phyloP scores from a whole-genome alignment of 1,284 basidiomycete genomes.

The Cronartium quercuum region DNA sequence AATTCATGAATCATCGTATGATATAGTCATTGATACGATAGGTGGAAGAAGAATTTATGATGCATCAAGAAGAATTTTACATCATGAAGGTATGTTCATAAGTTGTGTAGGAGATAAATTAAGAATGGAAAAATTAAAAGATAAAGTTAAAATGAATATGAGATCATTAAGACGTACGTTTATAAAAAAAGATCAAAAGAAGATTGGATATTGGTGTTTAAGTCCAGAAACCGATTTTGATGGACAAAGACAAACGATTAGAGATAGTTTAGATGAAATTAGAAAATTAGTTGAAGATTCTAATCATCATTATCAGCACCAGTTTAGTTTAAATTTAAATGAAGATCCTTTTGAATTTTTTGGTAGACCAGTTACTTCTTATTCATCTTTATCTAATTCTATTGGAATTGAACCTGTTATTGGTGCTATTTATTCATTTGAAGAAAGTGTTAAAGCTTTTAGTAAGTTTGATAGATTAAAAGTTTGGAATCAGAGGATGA shows the following conservation, averaged over 20 bases:
- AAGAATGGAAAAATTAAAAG: conserved; percentile 2
- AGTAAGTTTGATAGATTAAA: background rate
- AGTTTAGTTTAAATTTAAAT: background rate
- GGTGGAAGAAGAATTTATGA: conserved; percentile 34
- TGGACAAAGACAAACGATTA: conserved; percentile 2
- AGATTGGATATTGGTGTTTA: conserved; percentile 32
- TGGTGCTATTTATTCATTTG: background rate
- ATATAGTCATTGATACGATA: conserved; percentile 35
- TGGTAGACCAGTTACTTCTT: background rate
- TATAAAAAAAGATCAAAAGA: conserved; percentile 34
- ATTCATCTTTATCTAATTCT: background rate
- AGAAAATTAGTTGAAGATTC: background rate
- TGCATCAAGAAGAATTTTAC: conserved; percentile 27
- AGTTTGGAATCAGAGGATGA: background rate
- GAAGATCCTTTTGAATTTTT: background rate
- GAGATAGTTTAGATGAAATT: background rate
- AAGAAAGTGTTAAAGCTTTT: background rate
- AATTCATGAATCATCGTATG: conserved; percentile 25
- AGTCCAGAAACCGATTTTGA: conserved; percentile 23
- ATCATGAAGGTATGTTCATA: conserved; percentile 35
- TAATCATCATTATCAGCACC: background rate
- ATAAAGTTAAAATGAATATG: conserved; percentile 10
- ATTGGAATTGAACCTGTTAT: background rate
- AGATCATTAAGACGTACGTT: conserved; percentile 21
- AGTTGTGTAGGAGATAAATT: conserved; percentile 14